Base-by-base conservation (phyloP, 176 grass and related monocot species). In the Hyparrhenia diplandra region DNA sequence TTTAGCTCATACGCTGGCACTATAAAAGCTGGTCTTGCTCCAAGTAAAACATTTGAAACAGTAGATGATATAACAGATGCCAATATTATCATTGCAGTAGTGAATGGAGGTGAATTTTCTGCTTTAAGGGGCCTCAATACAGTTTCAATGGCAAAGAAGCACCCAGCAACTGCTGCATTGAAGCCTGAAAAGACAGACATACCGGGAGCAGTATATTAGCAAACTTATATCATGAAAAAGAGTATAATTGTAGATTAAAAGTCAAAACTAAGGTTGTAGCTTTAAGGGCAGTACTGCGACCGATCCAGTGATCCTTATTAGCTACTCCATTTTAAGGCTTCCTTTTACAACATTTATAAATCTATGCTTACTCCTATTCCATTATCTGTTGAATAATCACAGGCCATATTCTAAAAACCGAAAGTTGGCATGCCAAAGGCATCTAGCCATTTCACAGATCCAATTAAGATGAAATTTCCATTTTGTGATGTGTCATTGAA, bases 51-150 rank as follows among this genome's bases (percentile, higher is more conserved):
- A 84, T 98, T 92, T 85, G 95, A 93, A 41, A 95, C 92, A 73
- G 95, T 98, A 42, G 96, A 98, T 84, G 96, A 98, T 82, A 98
- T 95, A 72, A 98, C 92, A 73, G 92, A 95, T 46, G 96, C 92
- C 69, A 98, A 85, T 79, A 98, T 98, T 91, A 98, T 95, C 92
- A 95, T 98, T 70, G 90, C 92, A 60, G 90, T 98, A 1, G 92
- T 98, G 75, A 98, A 95, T 74, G 96, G 96, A 71, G 96, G 96
- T 85, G 92, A 94, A 84, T 98, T 98, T 89, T 98, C 96, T 72
- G 92, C 96, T 95, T 88, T 86, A 46, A 95, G 90, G 5, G 95
- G 96, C 45, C 96, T 89, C 71, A 98, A 68, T 79, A 98, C 96
- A 92, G 92, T 98, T 87, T 98, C 96, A 70, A 98, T 95, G 65